Conservation (phyloP, 768 basidiomycete species). For the Russula lepida region DNA sequence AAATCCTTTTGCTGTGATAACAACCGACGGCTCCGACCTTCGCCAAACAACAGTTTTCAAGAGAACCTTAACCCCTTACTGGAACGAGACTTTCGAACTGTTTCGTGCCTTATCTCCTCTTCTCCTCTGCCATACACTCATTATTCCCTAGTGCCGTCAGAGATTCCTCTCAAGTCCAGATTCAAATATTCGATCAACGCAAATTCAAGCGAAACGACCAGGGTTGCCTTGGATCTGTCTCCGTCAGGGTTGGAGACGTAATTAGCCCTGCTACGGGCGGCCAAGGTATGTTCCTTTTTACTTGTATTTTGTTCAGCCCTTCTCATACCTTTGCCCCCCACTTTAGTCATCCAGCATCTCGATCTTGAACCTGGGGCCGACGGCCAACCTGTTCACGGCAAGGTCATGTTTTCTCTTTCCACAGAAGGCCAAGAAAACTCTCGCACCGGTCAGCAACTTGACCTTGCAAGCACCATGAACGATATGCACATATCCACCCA, state of each 20-base stretch:
- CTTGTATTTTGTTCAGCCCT: neutral
- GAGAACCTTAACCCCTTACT: constrained; percentile 61
- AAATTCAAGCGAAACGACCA: constrained; percentile 86
- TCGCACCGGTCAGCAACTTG: constrained; percentile 16
- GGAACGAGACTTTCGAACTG: constrained; percentile 86
- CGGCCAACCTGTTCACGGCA: constrained; percentile 74
- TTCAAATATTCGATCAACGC: constrained; percentile 86
- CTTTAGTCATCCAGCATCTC: constrained; percentile 55
- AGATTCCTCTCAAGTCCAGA: constrained; percentile 64
- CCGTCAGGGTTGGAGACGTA: constrained; percentile 34
- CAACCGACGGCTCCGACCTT: constrained; percentile 71
- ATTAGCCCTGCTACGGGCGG: constrained; percentile 33
- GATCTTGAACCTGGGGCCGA: constrained; percentile 70
- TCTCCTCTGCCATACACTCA: neutral
- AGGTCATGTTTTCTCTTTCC: constrained; percentile 56
- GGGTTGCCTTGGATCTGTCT: constrained; percentile 47
- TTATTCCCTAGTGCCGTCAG: constrained; percentile 48
- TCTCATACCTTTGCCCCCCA: neutral
- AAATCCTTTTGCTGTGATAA: constrained; percentile 83
- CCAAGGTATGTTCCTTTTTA: constrained; percentile 9
- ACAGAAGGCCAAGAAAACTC: constrained; percentile 24
- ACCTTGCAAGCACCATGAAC: constrained; percentile 7
- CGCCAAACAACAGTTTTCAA: constrained; percentile 67
- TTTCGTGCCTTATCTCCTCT: constrained; percentile 26
- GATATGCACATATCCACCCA: constrained; percentile 11